Conservation (phyloP, 2,329 filamentous ascomycete genomes). For the Xylaria sp. region DNA sequence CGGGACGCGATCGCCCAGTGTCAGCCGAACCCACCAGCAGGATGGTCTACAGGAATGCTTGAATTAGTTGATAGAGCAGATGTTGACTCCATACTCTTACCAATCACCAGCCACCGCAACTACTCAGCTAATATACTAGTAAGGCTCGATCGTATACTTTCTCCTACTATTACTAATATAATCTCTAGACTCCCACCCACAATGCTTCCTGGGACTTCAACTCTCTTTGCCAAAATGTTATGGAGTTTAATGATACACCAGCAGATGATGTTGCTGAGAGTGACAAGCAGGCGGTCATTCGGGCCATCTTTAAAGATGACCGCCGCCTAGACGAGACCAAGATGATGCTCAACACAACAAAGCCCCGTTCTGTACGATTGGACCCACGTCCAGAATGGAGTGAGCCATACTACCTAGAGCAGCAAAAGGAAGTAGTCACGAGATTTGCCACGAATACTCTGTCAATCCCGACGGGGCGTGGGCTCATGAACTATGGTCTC, state of each 20-base stretch:
- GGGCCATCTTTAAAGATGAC: slow-evolving; percentile 90
- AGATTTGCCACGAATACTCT: slow-evolving; percentile 87
- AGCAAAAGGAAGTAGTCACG: slow-evolving; percentile 90
- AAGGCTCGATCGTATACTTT: slow-evolving; percentile 42
- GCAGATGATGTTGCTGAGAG: slow-evolving; percentile 85
- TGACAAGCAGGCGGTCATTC: slow-evolving; percentile 84
- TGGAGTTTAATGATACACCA: slow-evolving; percentile 68
- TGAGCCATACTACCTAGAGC: slow-evolving; percentile 88
- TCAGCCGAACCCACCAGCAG: slow-evolving; percentile 81
- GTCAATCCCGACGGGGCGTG: slow-evolving; percentile 87
- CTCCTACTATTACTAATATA: slow-evolving; percentile 7
- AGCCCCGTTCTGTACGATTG: slow-evolving; percentile 81
- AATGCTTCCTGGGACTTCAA: slow-evolving; percentile 78
- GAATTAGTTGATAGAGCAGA: slow-evolving; percentile 84
- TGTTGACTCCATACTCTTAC: slow-evolving; percentile 73
- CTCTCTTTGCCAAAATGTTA: slow-evolving; percentile 76
- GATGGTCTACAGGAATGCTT: slow-evolving; percentile 78
- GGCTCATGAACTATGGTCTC: slow-evolving; percentile 87
- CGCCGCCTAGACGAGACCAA: slow-evolving; percentile 88
- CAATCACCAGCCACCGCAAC: slow-evolving; percentile 54
- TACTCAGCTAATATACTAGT: slow-evolving; percentile 57
- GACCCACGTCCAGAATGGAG: slow-evolving; percentile 79
- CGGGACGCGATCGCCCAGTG: slow-evolving; percentile 87
- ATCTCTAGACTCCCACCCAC: slow-evolving; percentile 68
- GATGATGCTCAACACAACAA: slow-evolving; percentile 84